A percentile compares a stretch with the other conserved stretches of the same genome.
Evolutionary conservation across 2,329 filamentous ascomycete species (phyloP).

Genomic region (Neonectria coccinea): DNA sequence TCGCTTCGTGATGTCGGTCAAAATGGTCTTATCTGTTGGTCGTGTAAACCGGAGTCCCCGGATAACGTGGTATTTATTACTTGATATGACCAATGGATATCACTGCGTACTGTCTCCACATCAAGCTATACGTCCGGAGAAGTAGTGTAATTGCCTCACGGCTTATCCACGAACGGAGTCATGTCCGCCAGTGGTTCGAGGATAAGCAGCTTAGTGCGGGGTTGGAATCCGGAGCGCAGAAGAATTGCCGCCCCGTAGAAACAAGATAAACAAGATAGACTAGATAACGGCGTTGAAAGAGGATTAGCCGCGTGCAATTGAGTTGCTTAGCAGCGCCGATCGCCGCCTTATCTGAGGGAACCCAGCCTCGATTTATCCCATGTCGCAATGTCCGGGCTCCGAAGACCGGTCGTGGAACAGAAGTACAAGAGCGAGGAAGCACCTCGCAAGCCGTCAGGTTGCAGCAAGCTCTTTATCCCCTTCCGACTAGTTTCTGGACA

Average conservation of each 20-base stretch:
- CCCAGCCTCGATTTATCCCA: neutral
- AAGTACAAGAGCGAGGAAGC: neutral
- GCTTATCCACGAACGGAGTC: neutral
- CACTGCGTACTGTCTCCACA: neutral
- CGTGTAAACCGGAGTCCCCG: neutral
- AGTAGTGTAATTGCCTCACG: neutral
- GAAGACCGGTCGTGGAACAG: no score
- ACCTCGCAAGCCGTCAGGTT: neutral
- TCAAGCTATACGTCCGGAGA: neutral
- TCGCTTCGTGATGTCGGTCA: neutral
- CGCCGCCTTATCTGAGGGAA: neutral
- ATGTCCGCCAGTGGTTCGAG: neutral
- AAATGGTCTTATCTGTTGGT: neutral
- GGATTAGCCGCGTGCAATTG: neutral
- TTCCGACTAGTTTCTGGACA: neutral
- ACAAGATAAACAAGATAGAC: neutral
- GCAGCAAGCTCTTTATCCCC: neutral
- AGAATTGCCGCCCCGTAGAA: neutral
- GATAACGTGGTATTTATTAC: neutral
- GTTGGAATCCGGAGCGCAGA: neutral
- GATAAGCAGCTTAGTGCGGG: neutral
- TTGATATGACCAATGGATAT: constrained; percentile 2
- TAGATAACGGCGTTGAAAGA: neutral
- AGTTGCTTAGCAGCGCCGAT: neutral
- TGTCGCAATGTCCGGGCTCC: neutral